Conservation (phyloP, 2,329 filamentous ascomycete genomes). For the Aspergillus aculeatus region DNA sequence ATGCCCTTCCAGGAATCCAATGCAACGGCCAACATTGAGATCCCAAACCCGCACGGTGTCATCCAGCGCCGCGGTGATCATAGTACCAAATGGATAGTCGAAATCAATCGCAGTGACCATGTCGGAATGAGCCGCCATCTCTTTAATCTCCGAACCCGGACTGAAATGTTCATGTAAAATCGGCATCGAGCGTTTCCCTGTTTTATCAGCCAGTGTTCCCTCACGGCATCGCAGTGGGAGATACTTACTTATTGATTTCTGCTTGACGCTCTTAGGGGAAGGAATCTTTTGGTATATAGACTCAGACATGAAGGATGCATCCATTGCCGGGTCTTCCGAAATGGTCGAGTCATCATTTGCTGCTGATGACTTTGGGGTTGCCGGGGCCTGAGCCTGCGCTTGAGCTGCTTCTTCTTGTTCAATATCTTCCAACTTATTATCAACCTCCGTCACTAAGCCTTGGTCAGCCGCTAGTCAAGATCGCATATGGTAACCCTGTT, state of each 20-base stretch:
- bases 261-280: slow-evolving; percentile 54
- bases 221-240: background rate
- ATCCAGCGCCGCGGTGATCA: slow-evolving; percentile 89
- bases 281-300: slow-evolving; percentile 95
- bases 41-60: slow-evolving; percentile 97
- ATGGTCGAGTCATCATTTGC: slow-evolving; percentile 50
- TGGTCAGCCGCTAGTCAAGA: slow-evolving; percentile 3
- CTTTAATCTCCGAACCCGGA: slow-evolving; percentile 81
- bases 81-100: slow-evolving; percentile 92
- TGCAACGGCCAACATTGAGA: slow-evolving; percentile 86
- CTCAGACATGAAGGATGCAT: slow-evolving; percentile 86
- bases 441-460: slow-evolving; percentile 53
- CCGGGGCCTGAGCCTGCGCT: slow-evolving; percentile 28
- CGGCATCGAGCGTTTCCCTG: slow-evolving; percentile 73
- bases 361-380: slow-evolving; percentile 39
- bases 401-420: slow-evolving; percentile 49
- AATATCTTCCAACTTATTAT: slow-evolving; percentile 63
- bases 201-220: slow-evolving; percentile 36
- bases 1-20: slow-evolving; percentile 88
- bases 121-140: slow-evolving; percentile 85
- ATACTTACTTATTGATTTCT: slow-evolving; percentile 42
- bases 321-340: slow-evolving; percentile 54
- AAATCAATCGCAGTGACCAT: slow-evolving; percentile 89
- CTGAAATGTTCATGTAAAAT: slow-evolving; percentile 94
- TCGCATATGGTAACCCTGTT: background rate